Evolutionary conservation across 768 basidiomycete species (phyloP).

Genomic region (Holtermanniella nyarrowii): DNA sequence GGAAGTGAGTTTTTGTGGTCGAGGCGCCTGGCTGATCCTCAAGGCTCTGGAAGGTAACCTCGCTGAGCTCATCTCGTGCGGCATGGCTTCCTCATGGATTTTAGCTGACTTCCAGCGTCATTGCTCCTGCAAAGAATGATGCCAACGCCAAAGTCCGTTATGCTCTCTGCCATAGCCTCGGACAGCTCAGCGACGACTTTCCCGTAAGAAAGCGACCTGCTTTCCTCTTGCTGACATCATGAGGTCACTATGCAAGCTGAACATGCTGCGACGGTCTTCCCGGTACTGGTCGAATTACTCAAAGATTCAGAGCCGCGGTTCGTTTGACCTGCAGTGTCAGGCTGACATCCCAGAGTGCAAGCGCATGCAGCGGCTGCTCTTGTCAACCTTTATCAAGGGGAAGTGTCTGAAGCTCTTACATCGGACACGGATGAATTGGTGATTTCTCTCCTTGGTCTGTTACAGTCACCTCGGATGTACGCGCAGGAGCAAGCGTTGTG

Average conservation of each 20-base stretch:
- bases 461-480: slow-evolving; percentile 42
- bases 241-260: slow-evolving; percentile 68
- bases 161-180: slow-evolving; percentile 72
- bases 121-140: slow-evolving; percentile 61
- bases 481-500: slow-evolving; percentile 84
- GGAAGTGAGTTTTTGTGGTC: not conserved
- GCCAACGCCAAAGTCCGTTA: slow-evolving; percentile 61
- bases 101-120: slow-evolving; percentile 8
- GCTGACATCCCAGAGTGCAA: slow-evolving; percentile 53
- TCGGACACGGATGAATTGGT: slow-evolving; percentile 75
- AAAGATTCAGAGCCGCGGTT: slow-evolving; percentile 66
- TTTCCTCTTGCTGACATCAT: not conserved
- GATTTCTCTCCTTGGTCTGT: slow-evolving; percentile 47
- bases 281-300: slow-evolving; percentile 59
- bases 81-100: not conserved
- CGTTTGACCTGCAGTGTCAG: slow-evolving; percentile 8
- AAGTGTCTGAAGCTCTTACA: slow-evolving; percentile 58
- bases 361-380: slow-evolving; percentile 77
- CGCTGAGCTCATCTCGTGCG: slow-evolving; percentile 66
- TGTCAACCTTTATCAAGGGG: slow-evolving; percentile 85
- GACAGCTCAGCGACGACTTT: slow-evolving; percentile 79
- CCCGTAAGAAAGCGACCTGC: slow-evolving; percentile 48
- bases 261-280: slow-evolving; percentile 59
- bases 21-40: not conserved
- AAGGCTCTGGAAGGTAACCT: slow-evolving; percentile 72